Evolutionary conservation across 768 basidiomycete genomes (phyloP), one percentile per base, ranked within the genome.

Genomic region (Candolleomyces efflorescens): DNA sequence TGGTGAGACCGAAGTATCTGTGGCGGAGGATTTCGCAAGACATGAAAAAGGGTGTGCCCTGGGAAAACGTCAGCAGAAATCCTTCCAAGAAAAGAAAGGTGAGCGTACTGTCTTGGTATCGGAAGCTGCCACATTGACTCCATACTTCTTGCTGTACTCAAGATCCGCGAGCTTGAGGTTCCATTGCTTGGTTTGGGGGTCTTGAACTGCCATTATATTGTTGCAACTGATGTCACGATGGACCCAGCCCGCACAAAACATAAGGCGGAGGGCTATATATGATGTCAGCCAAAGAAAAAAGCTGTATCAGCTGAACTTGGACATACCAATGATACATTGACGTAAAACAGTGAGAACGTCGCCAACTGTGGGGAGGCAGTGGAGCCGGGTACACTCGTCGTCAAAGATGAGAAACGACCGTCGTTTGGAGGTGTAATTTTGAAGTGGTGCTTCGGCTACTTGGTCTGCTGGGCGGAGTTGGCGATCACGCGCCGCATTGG

Each of bases 11-110:
- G 43, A n/a, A 11, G 1, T 27, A 47, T 32, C 23, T 24, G 15
- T 15, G 43, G n/a, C 20, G 43, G n/a, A 44, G 52, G 3, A 63
- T 51, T 49, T 63, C 62, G 20, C 24, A 37, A 9, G 62, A 26
- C 59, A 60, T 62, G 47, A 60, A 62, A 22, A 53, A 57, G 9
- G 62, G 53, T n/a, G 62, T 62, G 4, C 62, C 62, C 62, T 63
- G 37, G 10, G 12, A 38, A 12, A 20, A 20, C 45, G 15, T 44
- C 7, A 26, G 13, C 5, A 22, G 13, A 49, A 27, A 52, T 18
- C 20, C 2, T 41, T 27, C 5, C 37, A 32, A 5, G 5, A 13
- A 17, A 5, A 12, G 5, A 2, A 13, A 32, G 7, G 2, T 2
- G n/a, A 1, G 4, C 51, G 17, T 10, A 18, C n/a, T 27, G 36